Conservation (phyloP, 345 rosid species). For the Excoecaria cochinchinensis region DNA sequence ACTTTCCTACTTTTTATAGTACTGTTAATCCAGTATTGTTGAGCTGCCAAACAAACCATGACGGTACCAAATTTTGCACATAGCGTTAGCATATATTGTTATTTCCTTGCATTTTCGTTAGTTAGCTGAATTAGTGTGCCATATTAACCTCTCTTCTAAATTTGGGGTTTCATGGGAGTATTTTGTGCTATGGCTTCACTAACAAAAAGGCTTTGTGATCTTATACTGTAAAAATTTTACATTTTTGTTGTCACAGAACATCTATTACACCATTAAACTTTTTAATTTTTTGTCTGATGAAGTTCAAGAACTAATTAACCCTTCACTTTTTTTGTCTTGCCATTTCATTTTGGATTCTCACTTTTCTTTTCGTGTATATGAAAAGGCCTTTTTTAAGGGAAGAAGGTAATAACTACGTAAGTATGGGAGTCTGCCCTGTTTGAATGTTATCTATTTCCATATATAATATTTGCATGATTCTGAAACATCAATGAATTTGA, state of each 20-base stretch:
- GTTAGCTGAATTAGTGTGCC: neutral
- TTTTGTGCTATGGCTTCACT: neutral
- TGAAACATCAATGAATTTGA: neutral
- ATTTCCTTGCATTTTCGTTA: neutral
- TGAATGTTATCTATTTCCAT: neutral
- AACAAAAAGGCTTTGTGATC: neutral
- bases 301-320: neutral
- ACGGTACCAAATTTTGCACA: neutral
- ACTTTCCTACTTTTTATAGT: too few species aligned
- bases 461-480: neutral
- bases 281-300: too few species aligned
- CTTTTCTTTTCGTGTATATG: constrained; percentile 12
- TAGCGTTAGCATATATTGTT: neutral
- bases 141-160: neutral
- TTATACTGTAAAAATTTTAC: neutral
- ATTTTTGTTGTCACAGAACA: neutral
- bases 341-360: constrained; percentile 18
- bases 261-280: neutral
- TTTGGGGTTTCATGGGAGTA: neutral
- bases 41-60: neutral
- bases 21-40: too few species aligned
- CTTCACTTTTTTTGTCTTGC: neutral
- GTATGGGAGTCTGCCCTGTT: constrained; percentile 16
- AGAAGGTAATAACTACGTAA: constrained; percentile 20
- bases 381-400: constrained; percentile 12